phyloP scores from a whole-genome alignment of 345 rosid species.

The Kandelia obovata region DNA sequence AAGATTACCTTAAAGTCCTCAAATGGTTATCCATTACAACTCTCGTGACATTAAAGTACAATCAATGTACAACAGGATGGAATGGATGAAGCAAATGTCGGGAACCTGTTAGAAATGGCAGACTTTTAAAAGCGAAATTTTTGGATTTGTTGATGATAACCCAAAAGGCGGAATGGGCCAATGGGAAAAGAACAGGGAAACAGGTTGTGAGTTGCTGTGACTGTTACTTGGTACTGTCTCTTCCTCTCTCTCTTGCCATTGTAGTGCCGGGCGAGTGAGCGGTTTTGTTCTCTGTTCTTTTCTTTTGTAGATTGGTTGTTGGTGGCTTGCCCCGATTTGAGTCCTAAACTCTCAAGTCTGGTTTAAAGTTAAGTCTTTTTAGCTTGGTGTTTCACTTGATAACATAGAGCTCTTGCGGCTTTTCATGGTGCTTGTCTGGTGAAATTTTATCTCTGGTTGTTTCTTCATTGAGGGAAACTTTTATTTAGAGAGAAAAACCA shows the following conservation, averaged over 20 bases:
- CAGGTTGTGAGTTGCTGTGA: too few relatives aligned
- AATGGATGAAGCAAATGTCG: too few relatives aligned
- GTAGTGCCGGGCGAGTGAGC: conserved; percentile 7
- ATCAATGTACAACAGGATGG: too few relatives aligned
- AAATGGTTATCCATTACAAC: too few relatives aligned
- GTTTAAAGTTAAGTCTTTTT: not conserved
- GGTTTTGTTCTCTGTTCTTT: conserved; percentile 21
- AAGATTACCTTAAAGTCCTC: too few relatives aligned
- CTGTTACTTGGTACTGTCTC: too few relatives aligned
- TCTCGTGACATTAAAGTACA: too few relatives aligned
- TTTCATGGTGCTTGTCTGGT: conserved; percentile 11
- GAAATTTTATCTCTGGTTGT: conserved; percentile 2
- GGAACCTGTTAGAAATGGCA: too few relatives aligned
- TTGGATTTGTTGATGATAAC: too few relatives aligned
- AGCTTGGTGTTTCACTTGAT: not conserved
- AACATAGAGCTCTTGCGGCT: not conserved
- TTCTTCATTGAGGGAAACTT: not conserved
- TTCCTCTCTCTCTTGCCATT: conserved; percentile 21
- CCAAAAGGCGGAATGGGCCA: too few relatives aligned
- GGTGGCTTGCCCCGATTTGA: conserved; percentile 34
- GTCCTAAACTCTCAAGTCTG: not conserved
- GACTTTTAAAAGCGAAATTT: too few relatives aligned
- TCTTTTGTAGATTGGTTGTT: conserved; percentile 35
- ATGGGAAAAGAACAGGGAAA: too few relatives aligned
- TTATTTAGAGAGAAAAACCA: conserved; percentile 11